phyloP scores from a whole-genome alignment of 768 basidiomycete species.

The Lenzites betulinus region DNA sequence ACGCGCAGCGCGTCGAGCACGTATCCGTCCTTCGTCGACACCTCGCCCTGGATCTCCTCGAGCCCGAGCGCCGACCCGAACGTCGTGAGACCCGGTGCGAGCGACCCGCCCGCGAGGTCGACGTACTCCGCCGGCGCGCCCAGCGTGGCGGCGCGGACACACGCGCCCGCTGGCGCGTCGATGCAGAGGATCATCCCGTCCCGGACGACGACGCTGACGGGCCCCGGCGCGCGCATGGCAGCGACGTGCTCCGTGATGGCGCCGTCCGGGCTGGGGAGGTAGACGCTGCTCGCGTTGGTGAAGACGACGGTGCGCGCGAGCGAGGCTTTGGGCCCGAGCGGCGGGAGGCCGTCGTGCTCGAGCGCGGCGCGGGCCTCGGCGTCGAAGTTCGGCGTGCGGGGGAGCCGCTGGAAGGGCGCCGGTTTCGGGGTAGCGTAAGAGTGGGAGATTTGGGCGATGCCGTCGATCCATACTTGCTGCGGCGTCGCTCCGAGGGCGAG shows the following conservation, averaged over 20 bases:
- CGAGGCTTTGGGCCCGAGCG: slow-evolving; percentile 47
- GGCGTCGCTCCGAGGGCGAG: slow-evolving; percentile 78
- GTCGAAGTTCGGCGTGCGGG: slow-evolving; percentile 60
- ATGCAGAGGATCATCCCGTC: slow-evolving; percentile 58
- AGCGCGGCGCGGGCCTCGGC: slow-evolving; percentile 56
- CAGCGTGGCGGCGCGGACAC: slow-evolving; percentile 7
- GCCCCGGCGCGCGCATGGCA: slow-evolving; percentile 24
- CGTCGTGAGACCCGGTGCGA: slow-evolving; percentile 62
- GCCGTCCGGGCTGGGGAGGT: slow-evolving; percentile 36
- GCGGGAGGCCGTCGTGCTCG: slow-evolving; percentile 66
- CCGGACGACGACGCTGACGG: slow-evolving; percentile 49
- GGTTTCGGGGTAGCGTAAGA: slow-evolving; percentile 60
- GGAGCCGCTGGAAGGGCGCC: slow-evolving; percentile 48
- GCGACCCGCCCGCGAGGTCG: slow-evolving; percentile 66
- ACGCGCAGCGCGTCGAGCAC: slow-evolving; percentile 47
- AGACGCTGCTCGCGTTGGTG: slow-evolving; percentile 61
- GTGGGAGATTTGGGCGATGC: slow-evolving; percentile 67
- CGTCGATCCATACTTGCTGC: slow-evolving; percentile 83
- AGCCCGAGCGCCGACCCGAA: slow-evolving; percentile 68
- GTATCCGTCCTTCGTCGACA: slow-evolving; percentile 55
- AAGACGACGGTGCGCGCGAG: slow-evolving; percentile 50
- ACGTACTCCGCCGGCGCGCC: slow-evolving; percentile 41
- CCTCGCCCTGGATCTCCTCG: slow-evolving; percentile 65
- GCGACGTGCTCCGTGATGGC: slow-evolving; percentile 38
- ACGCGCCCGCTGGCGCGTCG: slow-evolving; percentile 37